phyloP scores from a whole-genome alignment of 768 basidiomycete genomes.

The Hericium coralloides region DNA sequence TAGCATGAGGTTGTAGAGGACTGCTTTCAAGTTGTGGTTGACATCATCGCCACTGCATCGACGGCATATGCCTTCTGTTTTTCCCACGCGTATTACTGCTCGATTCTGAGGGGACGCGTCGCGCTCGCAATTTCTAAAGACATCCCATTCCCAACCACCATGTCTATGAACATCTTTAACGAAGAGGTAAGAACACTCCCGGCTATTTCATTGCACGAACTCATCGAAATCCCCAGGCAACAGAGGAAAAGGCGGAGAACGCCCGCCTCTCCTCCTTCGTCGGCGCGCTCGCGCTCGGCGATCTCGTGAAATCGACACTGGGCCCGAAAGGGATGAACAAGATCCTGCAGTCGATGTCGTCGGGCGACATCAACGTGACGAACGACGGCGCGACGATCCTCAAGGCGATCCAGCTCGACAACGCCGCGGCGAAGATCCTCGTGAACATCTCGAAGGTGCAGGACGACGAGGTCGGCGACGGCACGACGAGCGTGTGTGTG shows the following conservation, averaged over 20 bases:
- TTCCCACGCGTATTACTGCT: no score
- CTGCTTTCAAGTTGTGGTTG: no score
- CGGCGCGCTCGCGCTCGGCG: slow-evolving; percentile 93
- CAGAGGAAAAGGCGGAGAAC: slow-evolving; percentile 95
- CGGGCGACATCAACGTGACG: slow-evolving; percentile 91
- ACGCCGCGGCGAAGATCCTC: slow-evolving; percentile 97
- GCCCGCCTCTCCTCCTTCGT: slow-evolving; percentile 97
- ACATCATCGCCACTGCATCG: no score
- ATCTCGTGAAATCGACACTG: slow-evolving; percentile 96
- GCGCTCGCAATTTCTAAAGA: no score
- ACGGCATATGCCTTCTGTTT: no score
- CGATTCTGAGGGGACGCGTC: no score
- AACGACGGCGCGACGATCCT: slow-evolving; percentile 99
- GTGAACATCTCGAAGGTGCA: slow-evolving; percentile 99
- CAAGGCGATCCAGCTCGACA: slow-evolving; percentile 95
- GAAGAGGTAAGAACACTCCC: slow-evolving; percentile 37
- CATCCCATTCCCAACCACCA: slow-evolving; percentile 14
- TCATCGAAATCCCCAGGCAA: slow-evolving; percentile 40
- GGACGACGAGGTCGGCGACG: slow-evolving; percentile 98
- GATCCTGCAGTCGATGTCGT: slow-evolving; percentile 87
- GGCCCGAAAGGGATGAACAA: slow-evolving; percentile 99
- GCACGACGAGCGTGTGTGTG: slow-evolving; percentile 87
- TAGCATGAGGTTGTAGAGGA: no score
- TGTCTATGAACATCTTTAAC: slow-evolving; percentile 68
- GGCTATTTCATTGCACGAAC: not conserved